Percentiles rank a stretch among this genome's conserved stretches.
Conservation (phyloP, 2,329 filamentous ascomycete species). For the Mollisia scopiformis region DNA sequence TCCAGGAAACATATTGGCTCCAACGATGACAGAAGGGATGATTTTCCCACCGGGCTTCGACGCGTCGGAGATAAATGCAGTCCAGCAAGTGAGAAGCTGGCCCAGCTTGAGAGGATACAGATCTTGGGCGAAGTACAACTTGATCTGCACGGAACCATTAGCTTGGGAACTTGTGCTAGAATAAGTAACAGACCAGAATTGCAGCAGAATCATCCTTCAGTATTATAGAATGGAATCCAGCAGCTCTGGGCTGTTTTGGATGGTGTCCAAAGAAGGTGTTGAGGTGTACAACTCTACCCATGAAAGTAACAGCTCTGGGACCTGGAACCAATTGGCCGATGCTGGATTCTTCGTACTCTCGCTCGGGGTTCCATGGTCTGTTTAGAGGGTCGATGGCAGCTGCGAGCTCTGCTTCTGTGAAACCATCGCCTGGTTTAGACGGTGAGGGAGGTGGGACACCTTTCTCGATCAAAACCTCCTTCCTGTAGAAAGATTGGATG, state of each 20-base stretch:
- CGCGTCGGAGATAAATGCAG: slow-evolving; percentile 53
- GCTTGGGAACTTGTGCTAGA: background rate
- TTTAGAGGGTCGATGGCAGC: slow-evolving; percentile 42
- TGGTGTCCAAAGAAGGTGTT: slow-evolving; percentile 45
- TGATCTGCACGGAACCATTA: slow-evolving; percentile 43
- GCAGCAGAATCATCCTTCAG: slow-evolving; percentile 59
- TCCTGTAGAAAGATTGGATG: slow-evolving; percentile 34
- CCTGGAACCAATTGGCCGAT: slow-evolving; percentile 54
- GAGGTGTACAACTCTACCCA: slow-evolving; percentile 59
- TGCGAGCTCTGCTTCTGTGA: slow-evolving; percentile 51
- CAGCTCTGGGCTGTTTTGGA: slow-evolving; percentile 47
- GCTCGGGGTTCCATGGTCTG: slow-evolving; percentile 44
- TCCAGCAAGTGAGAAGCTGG: slow-evolving; percentile 58
- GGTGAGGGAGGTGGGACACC: background rate
- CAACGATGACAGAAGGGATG: slow-evolving; percentile 41
- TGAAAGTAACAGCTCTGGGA: slow-evolving; percentile 52
- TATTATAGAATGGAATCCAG: slow-evolving; percentile 55
- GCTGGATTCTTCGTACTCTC: slow-evolving; percentile 49
- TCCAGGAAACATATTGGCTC: slow-evolving; percentile 61
- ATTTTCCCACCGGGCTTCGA: slow-evolving; percentile 46
- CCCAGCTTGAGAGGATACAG: slow-evolving; percentile 52
- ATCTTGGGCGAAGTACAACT: slow-evolving; percentile 51
- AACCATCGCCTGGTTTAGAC: slow-evolving; percentile 49
- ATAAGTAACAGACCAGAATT: slow-evolving; percentile 46
- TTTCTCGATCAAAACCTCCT: slow-evolving; percentile 19